Evolutionary conservation across 106 monocot genomes (phyloP), one percentile per base, ranked within the genome.

Genomic region (Phalaenopsis aphrodite): DNA sequence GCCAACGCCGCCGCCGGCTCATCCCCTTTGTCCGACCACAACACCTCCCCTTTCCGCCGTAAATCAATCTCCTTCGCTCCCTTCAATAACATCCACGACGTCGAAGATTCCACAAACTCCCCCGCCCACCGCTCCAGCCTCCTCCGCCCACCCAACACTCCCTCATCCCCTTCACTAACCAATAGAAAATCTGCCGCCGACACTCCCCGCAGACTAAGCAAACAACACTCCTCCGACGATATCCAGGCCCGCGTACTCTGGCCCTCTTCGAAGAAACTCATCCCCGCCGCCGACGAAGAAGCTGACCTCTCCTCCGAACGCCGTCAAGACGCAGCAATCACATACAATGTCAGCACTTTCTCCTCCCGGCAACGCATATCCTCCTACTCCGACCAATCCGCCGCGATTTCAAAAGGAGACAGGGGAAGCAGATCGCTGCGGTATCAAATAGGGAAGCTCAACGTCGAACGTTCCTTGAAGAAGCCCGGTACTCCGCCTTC

Each of bases 381-480:
- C 81, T 81, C 65, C 81, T 81, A 77, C 41, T 41, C 48, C 5
- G 72, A 81, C 19, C 39, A 71, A 39, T 47, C 42, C 30, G 14
- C 67, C n/a, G 12, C 12, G 3, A 14, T 14, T 12, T 52, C 52
- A 57, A 39, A 65, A 57, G 30, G 64, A 56, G 41, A 57, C 75
- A 17, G 71, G 75, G 36, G 39, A 75, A 46, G 36, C 10, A 17
- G 52, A 77, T 89, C 88, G 41, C 79, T 84, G 84, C 83, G 86
- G 8, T 79, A 75, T 75, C 43, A 82, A 78, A 79, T 86, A 61
- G 86, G 85, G 11, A 83, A 85, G 73, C 66, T 85, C 72, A 71
- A 36, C 55, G 45, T 72, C 1, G 77, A 68, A 1, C 18, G 56
- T 5, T 73, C 78, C 4, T 15, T 52, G 1, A 78, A 75, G 47